Evolutionary conservation across 495 filamentous ascomycete genomes (phyloP).

Genomic region (Niebla homalea): DNA sequence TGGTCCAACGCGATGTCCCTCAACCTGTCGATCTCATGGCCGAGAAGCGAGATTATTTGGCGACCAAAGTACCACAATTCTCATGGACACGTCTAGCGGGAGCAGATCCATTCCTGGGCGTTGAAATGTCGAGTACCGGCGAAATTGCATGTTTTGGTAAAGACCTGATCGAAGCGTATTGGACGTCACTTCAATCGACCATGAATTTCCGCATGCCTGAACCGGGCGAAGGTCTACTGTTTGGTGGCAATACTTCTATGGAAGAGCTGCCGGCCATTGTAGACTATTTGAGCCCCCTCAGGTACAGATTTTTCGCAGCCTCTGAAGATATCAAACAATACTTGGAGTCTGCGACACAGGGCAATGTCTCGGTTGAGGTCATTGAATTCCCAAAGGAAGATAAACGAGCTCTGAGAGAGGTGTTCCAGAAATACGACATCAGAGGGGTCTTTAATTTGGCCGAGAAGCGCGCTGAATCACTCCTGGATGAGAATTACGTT

Average conservation of each 20-base stretch:
- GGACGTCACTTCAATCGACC: slow-evolving; percentile 86
- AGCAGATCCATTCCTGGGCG: slow-evolving; percentile 92
- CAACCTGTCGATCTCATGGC: slow-evolving; percentile 81
- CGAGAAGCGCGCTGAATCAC: slow-evolving; percentile 64
- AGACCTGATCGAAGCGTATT: slow-evolving; percentile 91
- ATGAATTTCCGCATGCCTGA: slow-evolving; percentile 98
- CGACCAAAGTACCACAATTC: slow-evolving; percentile 97
- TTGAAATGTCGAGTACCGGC: slow-evolving; percentile 94
- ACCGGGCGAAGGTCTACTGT: slow-evolving; percentile 84
- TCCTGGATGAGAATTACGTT: slow-evolving; percentile 89
- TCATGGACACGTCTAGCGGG: slow-evolving; percentile 97
- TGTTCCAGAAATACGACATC: slow-evolving; percentile 95
- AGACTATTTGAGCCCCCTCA: slow-evolving; percentile 72
- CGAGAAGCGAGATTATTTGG: slow-evolving; percentile 75
- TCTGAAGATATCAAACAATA: slow-evolving; percentile 66
- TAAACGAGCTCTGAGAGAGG: slow-evolving; percentile 86
- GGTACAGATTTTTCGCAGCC: slow-evolving; percentile 87
- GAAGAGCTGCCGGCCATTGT: slow-evolving; percentile 61
- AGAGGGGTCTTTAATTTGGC: slow-evolving; percentile 93
- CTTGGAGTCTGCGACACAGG: slow-evolving; percentile 56
- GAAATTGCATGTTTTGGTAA: slow-evolving; percentile 98
- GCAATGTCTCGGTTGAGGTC: slow-evolving; percentile 56
- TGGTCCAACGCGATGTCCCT: slow-evolving; percentile 76
- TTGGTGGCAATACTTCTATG: slow-evolving; percentile 67
- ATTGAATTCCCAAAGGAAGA: slow-evolving; percentile 96